phyloP scores from a whole-genome alignment of 2,329 filamentous ascomycete species.

The Diaporthe aspalathi region DNA sequence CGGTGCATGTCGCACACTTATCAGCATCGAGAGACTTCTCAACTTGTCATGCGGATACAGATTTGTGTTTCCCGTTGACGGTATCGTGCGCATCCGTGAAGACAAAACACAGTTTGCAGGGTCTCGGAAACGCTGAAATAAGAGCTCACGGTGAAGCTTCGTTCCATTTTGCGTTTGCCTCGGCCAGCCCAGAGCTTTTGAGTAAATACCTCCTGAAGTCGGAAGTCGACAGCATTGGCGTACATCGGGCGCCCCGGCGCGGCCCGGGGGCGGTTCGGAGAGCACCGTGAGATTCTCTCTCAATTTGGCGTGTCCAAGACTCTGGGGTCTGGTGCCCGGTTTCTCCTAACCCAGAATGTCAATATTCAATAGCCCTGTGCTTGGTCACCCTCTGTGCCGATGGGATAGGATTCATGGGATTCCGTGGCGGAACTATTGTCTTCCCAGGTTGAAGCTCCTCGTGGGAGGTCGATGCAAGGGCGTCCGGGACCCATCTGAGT shows the following conservation, averaged over 20 bases:
- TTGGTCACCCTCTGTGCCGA: neutral
- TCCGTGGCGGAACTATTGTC: neutral
- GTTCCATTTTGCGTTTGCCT: neutral
- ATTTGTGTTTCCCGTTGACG: neutral
- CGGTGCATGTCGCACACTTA: slow-evolving; percentile 3
- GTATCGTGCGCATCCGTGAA: slow-evolving; percentile 1
- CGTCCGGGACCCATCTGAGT: neutral
- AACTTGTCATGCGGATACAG: neutral
- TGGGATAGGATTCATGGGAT: neutral
- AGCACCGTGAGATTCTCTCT: neutral
- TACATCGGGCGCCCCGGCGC: too few relatives aligned
- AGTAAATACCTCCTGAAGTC: neutral
- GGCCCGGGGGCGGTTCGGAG: neutral
- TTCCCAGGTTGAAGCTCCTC: neutral
- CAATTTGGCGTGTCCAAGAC: neutral
- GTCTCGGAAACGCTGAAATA: neutral
- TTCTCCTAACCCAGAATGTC: neutral
- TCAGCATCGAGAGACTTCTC: neutral
- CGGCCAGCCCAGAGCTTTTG: neutral
- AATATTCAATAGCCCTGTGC: neutral
- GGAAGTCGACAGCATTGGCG: neutral
- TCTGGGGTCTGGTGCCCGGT: neutral
- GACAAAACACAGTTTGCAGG: neutral
- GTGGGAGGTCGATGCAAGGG: neutral
- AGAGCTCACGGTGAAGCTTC: neutral